Evolutionary conservation across 2,329 filamentous ascomycete genomes (phyloP).

Genomic region (Microsporum ferrugineum): DNA sequence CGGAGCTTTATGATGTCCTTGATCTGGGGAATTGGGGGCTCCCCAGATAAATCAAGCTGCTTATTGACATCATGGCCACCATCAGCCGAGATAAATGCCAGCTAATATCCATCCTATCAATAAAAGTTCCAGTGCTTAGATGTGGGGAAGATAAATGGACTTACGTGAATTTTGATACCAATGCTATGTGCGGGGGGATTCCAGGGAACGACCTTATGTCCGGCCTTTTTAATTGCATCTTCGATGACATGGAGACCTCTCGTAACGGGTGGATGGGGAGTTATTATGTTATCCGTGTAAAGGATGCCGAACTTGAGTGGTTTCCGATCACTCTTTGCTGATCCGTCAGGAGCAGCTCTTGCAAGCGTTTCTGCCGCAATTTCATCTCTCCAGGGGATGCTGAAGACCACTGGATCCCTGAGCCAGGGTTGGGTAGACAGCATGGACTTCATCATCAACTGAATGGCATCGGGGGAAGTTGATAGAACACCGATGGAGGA

Average conservation of each 20-base stretch:
- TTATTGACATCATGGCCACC: constrained; percentile 39
- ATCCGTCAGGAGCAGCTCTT: constrained; percentile 32
- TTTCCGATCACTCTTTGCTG: constrained; percentile 18
- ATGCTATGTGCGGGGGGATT: constrained; percentile 41
- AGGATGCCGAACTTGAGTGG: constrained; percentile 46
- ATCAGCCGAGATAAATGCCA: constrained; percentile 1
- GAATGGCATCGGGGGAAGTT: constrained; percentile 43
- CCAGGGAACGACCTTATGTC: constrained; percentile 51
- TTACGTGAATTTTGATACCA: constrained; percentile 32
- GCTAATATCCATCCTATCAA: not conserved
- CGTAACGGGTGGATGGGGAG: constrained; percentile 46
- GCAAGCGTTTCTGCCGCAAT: constrained; percentile 24
- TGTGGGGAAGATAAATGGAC: constrained; percentile 13
- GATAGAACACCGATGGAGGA: constrained; percentile 55
- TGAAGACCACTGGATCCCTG: constrained; percentile 52
- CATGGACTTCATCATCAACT: constrained; percentile 46
- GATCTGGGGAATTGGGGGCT: constrained; percentile 39
- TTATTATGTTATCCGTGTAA: constrained; percentile 40
- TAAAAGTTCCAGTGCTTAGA: not conserved
- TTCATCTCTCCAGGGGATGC: constrained; percentile 53
- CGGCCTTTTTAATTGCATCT: constrained; percentile 39
- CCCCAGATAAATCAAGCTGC: constrained; percentile 45
- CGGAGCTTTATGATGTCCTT: not conserved
- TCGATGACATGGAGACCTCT: constrained; percentile 44
- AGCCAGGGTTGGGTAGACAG: constrained; percentile 53